These are phyloP conservation scores for Paracoccidioides brasiliensis DNA, from an alignment of 2,329 filamentous ascomycete genomes.

Conservation along the genomic window DNA sequence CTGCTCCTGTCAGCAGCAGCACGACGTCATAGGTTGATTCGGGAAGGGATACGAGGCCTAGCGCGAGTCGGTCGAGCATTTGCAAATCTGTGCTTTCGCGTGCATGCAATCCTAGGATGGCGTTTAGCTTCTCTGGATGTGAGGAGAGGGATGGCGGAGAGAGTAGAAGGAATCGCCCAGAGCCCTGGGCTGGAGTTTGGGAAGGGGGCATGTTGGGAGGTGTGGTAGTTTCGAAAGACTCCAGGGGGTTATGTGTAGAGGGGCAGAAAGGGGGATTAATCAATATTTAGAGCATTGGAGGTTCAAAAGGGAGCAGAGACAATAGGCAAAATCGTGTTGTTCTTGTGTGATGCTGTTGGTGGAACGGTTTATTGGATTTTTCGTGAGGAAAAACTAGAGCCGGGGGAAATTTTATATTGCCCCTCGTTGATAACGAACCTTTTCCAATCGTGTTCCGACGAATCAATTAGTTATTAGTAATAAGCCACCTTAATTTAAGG, in stretches of 20 bases:
- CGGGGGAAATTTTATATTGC: no score
- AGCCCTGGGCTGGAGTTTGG: conserved; percentile 16
- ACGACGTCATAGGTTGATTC: conserved; percentile 68
- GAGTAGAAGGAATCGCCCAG: conserved; percentile 60
- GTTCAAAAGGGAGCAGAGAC: not conserved
- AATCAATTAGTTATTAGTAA: no score
- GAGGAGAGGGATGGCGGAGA: conserved; percentile 82
- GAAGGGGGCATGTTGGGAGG: conserved; percentile 18
- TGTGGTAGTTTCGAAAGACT: no score
- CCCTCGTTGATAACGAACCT: no score
- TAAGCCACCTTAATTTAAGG: no score
- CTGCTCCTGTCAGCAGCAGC: conserved; percentile 67
- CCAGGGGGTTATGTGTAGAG: no score
- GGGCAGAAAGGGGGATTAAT: no score
- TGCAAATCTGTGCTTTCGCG: conserved; percentile 73
- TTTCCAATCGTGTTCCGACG: no score
- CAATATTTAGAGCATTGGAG: no score
- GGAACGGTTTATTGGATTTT: no score
- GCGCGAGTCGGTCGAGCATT: conserved; percentile 88
- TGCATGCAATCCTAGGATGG: conserved; percentile 59
- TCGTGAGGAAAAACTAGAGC: no score
- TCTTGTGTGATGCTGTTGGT: no score
- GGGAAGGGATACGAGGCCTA: conserved; percentile 67
- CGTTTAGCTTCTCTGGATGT: conserved; percentile 63
- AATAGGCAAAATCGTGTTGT: not conserved